phyloP scores from a whole-genome alignment of 306 rosid species.

The Lablab purpureus region DNA sequence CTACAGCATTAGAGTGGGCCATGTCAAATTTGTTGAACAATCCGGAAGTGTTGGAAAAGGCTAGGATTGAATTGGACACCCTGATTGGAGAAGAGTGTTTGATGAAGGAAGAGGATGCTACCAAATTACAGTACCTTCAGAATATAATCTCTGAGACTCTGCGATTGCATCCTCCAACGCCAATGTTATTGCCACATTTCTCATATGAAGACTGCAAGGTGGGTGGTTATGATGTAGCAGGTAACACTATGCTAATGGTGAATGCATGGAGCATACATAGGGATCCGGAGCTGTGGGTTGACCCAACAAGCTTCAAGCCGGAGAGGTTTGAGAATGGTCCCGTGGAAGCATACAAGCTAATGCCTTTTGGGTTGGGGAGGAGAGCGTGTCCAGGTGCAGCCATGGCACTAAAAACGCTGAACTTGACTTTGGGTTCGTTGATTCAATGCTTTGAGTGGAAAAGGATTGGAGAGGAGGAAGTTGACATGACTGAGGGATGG shows the following conservation, averaged over 20 bases:
- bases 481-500: constrained; percentile 54
- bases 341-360: constrained; percentile 1
- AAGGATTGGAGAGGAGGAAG: constrained; percentile 36
- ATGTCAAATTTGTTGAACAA: constrained; percentile 60
- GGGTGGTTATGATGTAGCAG: constrained; percentile 60
- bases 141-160: constrained; percentile 59
- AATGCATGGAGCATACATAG: constrained; percentile 71
- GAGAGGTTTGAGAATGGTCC: constrained; percentile 54
- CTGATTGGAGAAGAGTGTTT: constrained; percentile 18
- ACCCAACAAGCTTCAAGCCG: constrained; percentile 56
- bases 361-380: constrained; percentile 49
- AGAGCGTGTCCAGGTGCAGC: constrained; percentile 62
- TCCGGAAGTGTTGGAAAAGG: constrained; percentile 40
- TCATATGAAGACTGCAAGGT: constrained; percentile 56
- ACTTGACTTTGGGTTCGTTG: constrained; percentile 49
- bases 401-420: constrained; percentile 54
- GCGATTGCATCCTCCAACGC: constrained; percentile 51
- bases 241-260: constrained; percentile 52
- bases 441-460: constrained; percentile 79
- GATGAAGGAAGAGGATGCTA: constrained; percentile 54
- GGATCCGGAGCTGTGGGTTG: constrained; percentile 60
- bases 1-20: constrained; percentile 69
- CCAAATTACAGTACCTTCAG: constrained; percentile 60
- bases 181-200: constrained; percentile 57
- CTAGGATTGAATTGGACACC: neutral